Conservation (phyloP, 2,329 filamentous ascomycete species). For the Fusarium proliferatum region DNA sequence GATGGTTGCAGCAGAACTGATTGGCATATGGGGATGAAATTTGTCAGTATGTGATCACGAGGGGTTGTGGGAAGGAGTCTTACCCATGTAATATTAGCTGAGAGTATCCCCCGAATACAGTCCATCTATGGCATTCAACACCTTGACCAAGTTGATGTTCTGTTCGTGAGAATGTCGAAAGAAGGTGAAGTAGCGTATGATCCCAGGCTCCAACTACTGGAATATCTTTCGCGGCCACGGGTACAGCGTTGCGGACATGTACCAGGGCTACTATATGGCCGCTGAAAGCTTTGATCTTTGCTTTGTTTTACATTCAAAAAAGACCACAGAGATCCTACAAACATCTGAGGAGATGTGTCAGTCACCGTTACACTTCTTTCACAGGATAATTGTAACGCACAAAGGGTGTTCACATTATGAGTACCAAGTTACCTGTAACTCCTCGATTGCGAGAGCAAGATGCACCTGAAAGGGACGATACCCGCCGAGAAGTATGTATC, state of each 20-base stretch:
- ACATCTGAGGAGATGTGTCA: accelerated
- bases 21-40: background rate
- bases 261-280: too few relatives aligned
- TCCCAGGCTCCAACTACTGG: too few relatives aligned
- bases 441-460: background rate
- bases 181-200: background rate
- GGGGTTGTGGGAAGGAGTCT: background rate
- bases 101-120: background rate
- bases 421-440: background rate
- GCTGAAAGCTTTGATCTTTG: background rate
- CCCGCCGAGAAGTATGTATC: accelerated
- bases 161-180: too few relatives aligned
- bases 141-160: too few relatives aligned
- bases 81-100: background rate
- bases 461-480: background rate
- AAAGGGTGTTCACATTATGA: background rate
- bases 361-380: background rate
- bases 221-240: background rate
- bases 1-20: background rate
- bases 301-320: background rate
- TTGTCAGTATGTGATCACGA: background rate
- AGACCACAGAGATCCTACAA: accelerated
- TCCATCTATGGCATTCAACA: background rate
- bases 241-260: background rate
- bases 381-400: background rate